Base-by-base conservation (phyloP, 345 rosid species). In the Raphanus sativus region DNA sequence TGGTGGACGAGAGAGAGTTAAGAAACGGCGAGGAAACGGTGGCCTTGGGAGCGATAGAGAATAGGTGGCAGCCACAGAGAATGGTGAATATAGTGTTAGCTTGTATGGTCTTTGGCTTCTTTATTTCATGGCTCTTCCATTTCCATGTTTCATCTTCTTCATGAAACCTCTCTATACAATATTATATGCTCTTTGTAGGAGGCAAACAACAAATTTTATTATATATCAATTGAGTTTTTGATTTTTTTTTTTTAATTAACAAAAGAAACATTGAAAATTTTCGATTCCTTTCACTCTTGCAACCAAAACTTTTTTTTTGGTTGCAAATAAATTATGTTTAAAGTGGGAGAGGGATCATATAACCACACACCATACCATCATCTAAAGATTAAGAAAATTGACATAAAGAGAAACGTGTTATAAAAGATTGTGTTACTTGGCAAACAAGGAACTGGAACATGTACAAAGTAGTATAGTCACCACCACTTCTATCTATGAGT, bases 11-110 rank as follows among this genome's bases (percentile, higher is more conserved):
- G 1, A 72, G 48, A 38, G 83, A 52, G 55, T 4, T 56, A 28
- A 42, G 74, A 55, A 69, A 75, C 71, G 60, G 71, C 2, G 76
- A 21, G 38, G 76, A 74, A 75, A 75, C 68, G 8, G 56, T 26
- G 45, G 61, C 54, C 3, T 42, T 1, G 10, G 61, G 72, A 21
- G 15, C 55, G 45, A 52, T 62, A 45, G 76, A 70, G 28, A 74
- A 62, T 30, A 62, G 82, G 26, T 92, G 93, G 97, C 89, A 84
- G 16, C 89, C 93, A 70, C 95, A 94, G 70, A 92, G 73, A 75
- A 4, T 80, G 17, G 75, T 80, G 63, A 80, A 80, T 59, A 16
- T 80, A 42, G 68, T 80, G 69, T 71, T 80, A 70, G 80, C 73
- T 75, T 80, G 80, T 70, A 75, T 80, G 83, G 83, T 80, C 33